Evolutionary conservation across 2,329 filamentous ascomycete genomes (phyloP).

Genomic region (Pseudogymnoascus sp.): DNA sequence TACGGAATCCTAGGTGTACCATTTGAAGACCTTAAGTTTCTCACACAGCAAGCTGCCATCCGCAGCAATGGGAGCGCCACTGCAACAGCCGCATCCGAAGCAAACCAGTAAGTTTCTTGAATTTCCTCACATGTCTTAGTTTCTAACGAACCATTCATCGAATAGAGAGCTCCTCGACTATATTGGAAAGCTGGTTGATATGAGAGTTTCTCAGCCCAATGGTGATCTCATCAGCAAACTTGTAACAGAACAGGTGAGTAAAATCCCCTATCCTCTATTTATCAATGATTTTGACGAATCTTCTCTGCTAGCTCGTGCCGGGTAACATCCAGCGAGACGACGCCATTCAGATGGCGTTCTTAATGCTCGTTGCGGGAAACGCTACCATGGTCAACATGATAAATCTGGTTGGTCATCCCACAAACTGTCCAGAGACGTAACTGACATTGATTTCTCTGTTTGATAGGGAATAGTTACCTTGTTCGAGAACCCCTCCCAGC

Average conservation of each 20-base stretch:
- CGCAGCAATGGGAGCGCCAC: conserved; percentile 40
- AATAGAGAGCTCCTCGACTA: conserved; percentile 37
- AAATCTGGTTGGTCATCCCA: conserved; percentile 30
- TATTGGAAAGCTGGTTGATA: conserved; percentile 36
- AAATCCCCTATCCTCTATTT: background rate
- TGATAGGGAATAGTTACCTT: conserved; percentile 37
- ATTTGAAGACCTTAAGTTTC: conserved; percentile 37
- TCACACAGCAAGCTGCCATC: conserved; percentile 39
- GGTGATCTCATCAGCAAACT: conserved; percentile 39
- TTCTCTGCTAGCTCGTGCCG: conserved; percentile 24
- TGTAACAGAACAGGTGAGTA: conserved; percentile 18
- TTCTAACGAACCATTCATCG: background rate
- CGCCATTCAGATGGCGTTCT: conserved; percentile 38
- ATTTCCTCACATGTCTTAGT: background rate
- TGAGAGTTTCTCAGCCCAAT: conserved; percentile 32
- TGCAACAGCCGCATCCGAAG: conserved; percentile 37
- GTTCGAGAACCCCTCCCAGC: conserved; percentile 35
- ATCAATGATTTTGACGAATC: conserved; percentile 13
- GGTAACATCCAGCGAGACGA: conserved; percentile 27
- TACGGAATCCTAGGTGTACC: conserved; percentile 43
- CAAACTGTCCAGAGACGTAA: background rate
- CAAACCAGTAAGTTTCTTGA: conserved; percentile 32
- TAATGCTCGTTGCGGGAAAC: conserved; percentile 43
- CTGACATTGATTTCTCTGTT: background rate
- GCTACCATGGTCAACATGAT: conserved; percentile 46